Percentiles rank a stretch among this genome's conserved stretches.
phyloP scores from a whole-genome alignment of 176 grass and related monocot species.

The Aegilops tauschii region DNA sequence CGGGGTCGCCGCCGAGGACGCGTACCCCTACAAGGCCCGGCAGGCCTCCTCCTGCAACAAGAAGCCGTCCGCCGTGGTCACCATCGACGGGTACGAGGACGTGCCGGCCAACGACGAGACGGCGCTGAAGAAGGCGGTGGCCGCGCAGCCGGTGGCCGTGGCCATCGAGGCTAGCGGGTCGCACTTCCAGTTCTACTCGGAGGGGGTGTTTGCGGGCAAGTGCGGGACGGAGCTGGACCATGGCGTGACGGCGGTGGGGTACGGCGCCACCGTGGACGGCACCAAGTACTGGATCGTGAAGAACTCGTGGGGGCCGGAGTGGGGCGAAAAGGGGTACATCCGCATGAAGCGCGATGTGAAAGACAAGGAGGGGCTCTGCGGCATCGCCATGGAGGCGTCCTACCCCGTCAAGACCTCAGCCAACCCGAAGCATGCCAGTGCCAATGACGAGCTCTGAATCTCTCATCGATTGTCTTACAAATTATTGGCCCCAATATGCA shows the following conservation, averaged over 20 bases:
- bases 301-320: background rate
- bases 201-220: background rate
- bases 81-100: constrained; percentile 50
- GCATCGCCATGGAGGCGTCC: constrained; percentile 83
- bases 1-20: constrained; percentile 21
- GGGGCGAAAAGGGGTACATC: constrained; percentile 10
- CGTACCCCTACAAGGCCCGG: constrained; percentile 38
- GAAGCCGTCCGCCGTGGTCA: background rate
- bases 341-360: background rate
- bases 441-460: background rate
- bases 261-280: background rate
- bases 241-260: background rate
- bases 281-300: constrained; percentile 17
- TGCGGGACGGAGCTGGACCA: constrained; percentile 17
- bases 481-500: background rate
- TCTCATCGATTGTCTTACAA: background rate
- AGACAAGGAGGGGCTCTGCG: constrained; percentile 57
- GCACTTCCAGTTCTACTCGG: constrained; percentile 9
- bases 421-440: constrained; percentile 18
- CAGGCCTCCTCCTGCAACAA: constrained; percentile 34
- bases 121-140: constrained; percentile 49
- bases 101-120: constrained; percentile 49
- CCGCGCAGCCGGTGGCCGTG: constrained; percentile 50
- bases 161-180: constrained; percentile 33
- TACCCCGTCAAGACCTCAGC: constrained; percentile 66